phyloP scores from a whole-genome alignment of 257 asterid genomes.

The Schizonepeta tenuifolia region DNA sequence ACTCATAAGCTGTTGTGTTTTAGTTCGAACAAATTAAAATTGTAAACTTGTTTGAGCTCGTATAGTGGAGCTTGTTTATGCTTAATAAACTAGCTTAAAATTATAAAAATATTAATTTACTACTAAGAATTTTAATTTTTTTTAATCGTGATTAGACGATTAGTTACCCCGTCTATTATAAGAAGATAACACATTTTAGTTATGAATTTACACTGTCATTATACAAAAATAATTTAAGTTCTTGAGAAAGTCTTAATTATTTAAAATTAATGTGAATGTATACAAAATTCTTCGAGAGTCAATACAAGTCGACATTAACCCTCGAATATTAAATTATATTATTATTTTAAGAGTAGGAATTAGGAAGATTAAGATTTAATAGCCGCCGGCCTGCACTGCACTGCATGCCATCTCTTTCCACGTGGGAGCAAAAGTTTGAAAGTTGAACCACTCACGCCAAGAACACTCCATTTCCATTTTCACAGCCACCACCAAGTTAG shows the following conservation, averaged over 20 bases:
- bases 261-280: background rate
- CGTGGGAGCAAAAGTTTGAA: conserved; percentile 38
- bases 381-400: conserved; percentile 39
- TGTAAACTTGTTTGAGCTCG: too few species aligned
- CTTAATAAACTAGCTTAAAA: background rate
- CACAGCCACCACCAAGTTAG: conserved; percentile 6
- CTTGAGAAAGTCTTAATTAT: background rate
- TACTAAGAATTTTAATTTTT: too few species aligned
- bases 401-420: conserved; percentile 36
- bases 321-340: background rate
- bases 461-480: conserved; percentile 32
- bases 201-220: too few species aligned
- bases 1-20: background rate
- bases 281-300: background rate
- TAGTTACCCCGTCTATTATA: too few species aligned
- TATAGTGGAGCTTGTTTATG: background rate
- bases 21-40: too few species aligned
- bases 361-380: background rate
- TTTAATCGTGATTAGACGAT: background rate
- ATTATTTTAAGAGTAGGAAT: too few species aligned
- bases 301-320: background rate
- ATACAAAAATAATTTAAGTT: too few species aligned
- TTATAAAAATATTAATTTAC: too few species aligned
- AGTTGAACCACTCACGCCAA: conserved; percentile 50
- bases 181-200: too few species aligned